Evolutionary conservation across 140 eudicot genomes (phyloP).

Genomic region (Flaveria floridana): DNA sequence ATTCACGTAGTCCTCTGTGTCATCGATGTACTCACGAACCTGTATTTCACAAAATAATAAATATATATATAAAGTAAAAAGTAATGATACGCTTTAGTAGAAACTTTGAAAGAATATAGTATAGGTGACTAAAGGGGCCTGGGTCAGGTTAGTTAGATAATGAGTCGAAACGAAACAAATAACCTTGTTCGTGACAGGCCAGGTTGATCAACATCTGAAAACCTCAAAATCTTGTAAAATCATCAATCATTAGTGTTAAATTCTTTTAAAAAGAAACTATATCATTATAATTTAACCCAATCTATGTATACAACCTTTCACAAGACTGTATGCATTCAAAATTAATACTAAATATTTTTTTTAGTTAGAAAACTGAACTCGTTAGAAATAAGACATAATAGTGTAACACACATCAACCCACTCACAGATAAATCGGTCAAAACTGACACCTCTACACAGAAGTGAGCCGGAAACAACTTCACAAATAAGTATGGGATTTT

Average conservation of each 20-base stretch:
- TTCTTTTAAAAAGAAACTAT: not conserved
- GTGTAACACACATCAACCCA: not conserved
- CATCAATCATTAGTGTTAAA: too few species aligned
- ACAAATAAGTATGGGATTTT: not conserved
- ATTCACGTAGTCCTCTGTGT: conserved; percentile 88
- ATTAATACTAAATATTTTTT: not conserved
- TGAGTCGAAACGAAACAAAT: not conserved
- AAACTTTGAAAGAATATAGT: not conserved
- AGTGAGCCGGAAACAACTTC: not conserved
- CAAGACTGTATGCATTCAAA: not conserved
- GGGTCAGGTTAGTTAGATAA: not conserved
- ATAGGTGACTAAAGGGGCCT: not conserved
- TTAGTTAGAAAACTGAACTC: not conserved
- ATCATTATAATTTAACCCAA: not conserved
- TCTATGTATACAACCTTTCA: not conserved
- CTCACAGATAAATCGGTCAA: not conserved
- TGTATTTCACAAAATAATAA: conserved; percentile 17
- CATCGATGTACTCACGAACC: conserved; percentile 97
- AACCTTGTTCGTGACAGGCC: not conserved
- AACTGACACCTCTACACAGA: not conserved
- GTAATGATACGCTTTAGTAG: not conserved
- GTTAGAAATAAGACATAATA: not conserved
- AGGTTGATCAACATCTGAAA: not conserved
- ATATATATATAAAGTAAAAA: not conserved
- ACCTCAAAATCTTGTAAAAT: too few species aligned